Evolutionary conservation across 75 land plant genomes (phyloP).

Genomic region (Pinus taeda): DNA sequence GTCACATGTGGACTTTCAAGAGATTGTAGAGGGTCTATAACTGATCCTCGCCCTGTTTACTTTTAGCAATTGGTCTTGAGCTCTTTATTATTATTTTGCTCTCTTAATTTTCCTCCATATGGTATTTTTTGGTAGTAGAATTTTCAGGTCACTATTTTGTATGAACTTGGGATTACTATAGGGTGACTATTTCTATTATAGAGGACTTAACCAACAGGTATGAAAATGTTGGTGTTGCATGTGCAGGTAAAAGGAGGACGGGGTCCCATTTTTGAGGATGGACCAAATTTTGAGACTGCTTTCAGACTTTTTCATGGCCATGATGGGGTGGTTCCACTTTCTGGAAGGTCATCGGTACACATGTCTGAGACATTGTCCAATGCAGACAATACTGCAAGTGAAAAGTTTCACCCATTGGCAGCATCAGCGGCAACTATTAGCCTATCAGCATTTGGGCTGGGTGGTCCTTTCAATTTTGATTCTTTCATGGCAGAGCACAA

Average conservation of each 20-base stretch:
- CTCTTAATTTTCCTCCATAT: no score
- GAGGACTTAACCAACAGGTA: no score
- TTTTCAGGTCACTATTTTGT: no score
- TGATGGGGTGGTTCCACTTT: slow-evolving; percentile 93
- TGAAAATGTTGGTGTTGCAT: no score
- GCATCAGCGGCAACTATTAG: slow-evolving; percentile 97
- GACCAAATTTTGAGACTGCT: slow-evolving; percentile 89
- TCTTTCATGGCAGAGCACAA: slow-evolving; percentile 53
- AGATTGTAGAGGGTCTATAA: no score
- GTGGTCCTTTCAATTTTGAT: slow-evolving; percentile 91
- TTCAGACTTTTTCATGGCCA: slow-evolving; percentile 92
- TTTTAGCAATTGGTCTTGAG: no score
- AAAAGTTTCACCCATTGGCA: slow-evolving; percentile 84
- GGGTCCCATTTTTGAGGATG: slow-evolving; percentile 99
- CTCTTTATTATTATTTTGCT: no score
- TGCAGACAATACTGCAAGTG: slow-evolving; percentile 14
- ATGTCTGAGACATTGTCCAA: background rate
- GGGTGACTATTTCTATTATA: no score
- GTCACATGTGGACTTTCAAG: no score
- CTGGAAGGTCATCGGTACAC: slow-evolving; percentile 28
- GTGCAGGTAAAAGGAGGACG: slow-evolving; percentile 62
- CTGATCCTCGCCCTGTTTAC: no score
- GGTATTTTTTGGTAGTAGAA: no score
- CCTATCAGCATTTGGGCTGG: slow-evolving; percentile 78
- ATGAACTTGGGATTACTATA: no score